phyloP scores from a whole-genome alignment of 1,284 basidiomycete genomes.

The Microbotryum intermedium region DNA sequence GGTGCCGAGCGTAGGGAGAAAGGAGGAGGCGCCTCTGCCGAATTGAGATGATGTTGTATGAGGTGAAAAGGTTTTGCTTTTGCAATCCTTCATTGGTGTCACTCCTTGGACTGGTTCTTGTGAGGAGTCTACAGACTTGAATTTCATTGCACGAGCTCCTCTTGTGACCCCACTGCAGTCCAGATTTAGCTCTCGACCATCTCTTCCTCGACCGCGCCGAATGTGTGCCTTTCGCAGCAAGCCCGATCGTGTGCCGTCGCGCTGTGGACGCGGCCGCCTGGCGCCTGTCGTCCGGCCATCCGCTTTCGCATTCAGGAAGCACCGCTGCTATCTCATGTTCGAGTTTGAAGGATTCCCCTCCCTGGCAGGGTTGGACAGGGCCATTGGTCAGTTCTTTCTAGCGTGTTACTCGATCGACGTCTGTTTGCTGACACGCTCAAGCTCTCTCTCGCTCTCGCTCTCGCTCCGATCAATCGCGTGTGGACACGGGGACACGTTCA shows the following conservation, averaged over 20 bases:
- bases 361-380: constrained; percentile 1
- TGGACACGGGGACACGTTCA: neutral
- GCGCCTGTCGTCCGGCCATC: too few relatives aligned
- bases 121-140: neutral
- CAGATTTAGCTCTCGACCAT: too few relatives aligned
- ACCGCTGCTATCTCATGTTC: too few relatives aligned
- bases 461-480: too few relatives aligned
- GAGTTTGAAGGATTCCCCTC: constrained; percentile 3
- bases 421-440: neutral
- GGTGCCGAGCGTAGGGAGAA: neutral
- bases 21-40: neutral
- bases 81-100: neutral
- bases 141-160: neutral
- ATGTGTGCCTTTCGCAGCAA: too few relatives aligned
- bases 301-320: too few relatives aligned
- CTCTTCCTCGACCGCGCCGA: too few relatives aligned
- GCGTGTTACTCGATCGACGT: too few relatives aligned
- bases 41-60: neutral
- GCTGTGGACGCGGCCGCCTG: too few relatives aligned
- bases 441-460: neutral
- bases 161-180: too few relatives aligned
- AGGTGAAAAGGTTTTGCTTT: neutral
- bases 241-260: too few relatives aligned
- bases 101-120: neutral
- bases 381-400: neutral